Conservation (phyloP, 352 stramenopile species). For the Pythium chondricola region DNA sequence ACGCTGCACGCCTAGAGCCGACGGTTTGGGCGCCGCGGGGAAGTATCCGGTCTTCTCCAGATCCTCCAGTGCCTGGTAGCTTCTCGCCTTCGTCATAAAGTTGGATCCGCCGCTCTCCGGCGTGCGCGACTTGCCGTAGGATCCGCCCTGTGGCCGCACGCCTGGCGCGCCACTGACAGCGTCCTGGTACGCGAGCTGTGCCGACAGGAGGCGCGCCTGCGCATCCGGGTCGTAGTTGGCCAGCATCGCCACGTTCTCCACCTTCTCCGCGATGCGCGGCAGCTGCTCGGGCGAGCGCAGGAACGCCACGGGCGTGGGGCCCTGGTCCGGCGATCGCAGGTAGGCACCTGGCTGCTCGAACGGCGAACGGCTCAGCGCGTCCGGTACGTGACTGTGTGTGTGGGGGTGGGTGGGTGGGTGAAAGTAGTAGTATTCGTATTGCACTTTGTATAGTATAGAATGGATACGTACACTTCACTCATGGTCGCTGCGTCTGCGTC, state of each 20-base stretch:
- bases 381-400: conserved; percentile 30
- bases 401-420: too few species aligned
- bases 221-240: conserved; percentile 54
- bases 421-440: too few species aligned
- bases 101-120: conserved; percentile 17
- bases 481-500: conserved; percentile 21
- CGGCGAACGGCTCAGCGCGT: conserved; percentile 54
- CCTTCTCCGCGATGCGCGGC: conserved; percentile 61
- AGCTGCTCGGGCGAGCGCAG: conserved; percentile 40
- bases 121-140: conserved; percentile 40
- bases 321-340: conserved; percentile 17
- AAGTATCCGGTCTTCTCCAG: conserved; percentile 84
- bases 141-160: conserved; percentile 38
- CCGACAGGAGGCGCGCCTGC: conserved; percentile 51
- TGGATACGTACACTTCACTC: conserved; percentile 48
- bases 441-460: too few species aligned
- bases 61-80: conserved; percentile 73
- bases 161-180: conserved; percentile 7
- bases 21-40: conserved; percentile 62
- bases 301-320: conserved; percentile 6
- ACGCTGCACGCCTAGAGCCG: conserved; percentile 70
- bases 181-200: conserved; percentile 44
- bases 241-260: conserved; percentile 51
- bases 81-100: conserved; percentile 73
- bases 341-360: conserved; percentile 41